Conservation (phyloP, 108 stramenopile genomes). For the Licmophora abbreviata region DNA sequence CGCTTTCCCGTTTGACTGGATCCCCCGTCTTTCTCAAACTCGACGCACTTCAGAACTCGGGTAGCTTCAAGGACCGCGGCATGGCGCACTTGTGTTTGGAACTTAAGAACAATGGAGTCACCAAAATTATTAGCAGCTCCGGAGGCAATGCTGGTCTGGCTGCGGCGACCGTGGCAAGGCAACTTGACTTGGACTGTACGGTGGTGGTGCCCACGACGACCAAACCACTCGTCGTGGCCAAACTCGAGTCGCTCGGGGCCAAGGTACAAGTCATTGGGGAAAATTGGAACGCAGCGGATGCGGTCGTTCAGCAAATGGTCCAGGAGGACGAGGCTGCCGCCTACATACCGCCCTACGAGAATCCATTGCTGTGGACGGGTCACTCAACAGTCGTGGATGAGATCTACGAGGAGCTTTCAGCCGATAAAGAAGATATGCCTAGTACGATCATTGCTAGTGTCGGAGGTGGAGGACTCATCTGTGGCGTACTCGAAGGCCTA, state of each 20-base stretch:
- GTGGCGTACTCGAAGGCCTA: constrained; percentile 79
- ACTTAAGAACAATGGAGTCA: constrained; percentile 24
- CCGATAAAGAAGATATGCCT: no score
- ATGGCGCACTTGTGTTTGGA: constrained; percentile 71
- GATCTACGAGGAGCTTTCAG: constrained; percentile 44
- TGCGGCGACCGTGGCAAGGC: constrained; percentile 52
- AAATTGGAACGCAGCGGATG: constrained; percentile 89
- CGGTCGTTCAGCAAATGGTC: constrained; percentile 46
- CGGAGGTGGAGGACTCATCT: constrained; percentile 85
- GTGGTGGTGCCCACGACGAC: constrained; percentile 87
- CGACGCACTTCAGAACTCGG: constrained; percentile 59
- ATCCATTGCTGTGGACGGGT: constrained; percentile 85
- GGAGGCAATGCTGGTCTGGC: constrained; percentile 82
- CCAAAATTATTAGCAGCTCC: constrained; percentile 44
- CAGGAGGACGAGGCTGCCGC: constrained; percentile 16
- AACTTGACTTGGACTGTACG: constrained; percentile 45
- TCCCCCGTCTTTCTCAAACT: constrained; percentile 71
- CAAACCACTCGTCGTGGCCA: constrained; percentile 69
- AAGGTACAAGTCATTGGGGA: constrained; percentile 71
- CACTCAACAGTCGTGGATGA: constrained; percentile 84
- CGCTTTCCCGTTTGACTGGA: constrained; percentile 21
- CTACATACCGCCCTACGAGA: constrained; percentile 80
- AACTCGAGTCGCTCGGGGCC: constrained; percentile 71
- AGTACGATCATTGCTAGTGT: constrained; percentile 64
- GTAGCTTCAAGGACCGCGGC: constrained; percentile 73